These are phyloP conservation scores for Tulasnella sp. DNA, from an alignment of 768 basidiomycete species.

Conservation along the genomic window DNA sequence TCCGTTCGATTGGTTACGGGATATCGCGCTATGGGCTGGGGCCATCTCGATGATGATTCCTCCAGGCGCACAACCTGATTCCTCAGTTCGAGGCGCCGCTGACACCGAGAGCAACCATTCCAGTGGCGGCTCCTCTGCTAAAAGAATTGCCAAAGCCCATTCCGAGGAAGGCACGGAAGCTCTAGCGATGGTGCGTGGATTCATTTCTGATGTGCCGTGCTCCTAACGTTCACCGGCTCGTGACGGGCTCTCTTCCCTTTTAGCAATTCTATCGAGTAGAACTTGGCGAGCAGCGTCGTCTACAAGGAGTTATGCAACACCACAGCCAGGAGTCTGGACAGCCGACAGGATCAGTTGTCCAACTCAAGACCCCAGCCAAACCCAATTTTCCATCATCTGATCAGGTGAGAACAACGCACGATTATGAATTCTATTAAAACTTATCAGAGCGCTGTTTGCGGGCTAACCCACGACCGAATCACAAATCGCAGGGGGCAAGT, in stretches of 20 bases:
- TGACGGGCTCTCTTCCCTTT: not conserved
- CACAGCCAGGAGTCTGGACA: conserved; percentile 48
- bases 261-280: conserved; percentile 87
- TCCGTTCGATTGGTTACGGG: conserved; percentile 69
- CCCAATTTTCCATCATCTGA: not conserved
- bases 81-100: not conserved
- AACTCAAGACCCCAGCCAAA: not conserved
- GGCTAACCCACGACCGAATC: not conserved
- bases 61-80: not conserved
- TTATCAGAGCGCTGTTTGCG: not conserved
- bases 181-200: conserved; percentile 50
- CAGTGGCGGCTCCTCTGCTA: not conserved
- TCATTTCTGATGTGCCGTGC: not conserved
- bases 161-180: conserved; percentile 65
- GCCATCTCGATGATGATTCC: not conserved
- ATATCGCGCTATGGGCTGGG: conserved; percentile 45
- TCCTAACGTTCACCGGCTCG: not conserved
- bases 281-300: conserved; percentile 76
- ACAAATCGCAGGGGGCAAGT: not conserved
- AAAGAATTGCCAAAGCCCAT: conserved; percentile 26
- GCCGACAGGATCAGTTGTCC: not conserved
- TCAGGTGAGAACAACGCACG: not conserved
- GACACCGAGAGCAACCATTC: not conserved
- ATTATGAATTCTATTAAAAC: not conserved
- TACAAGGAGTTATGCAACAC: conserved; percentile 88